phyloP scores from a whole-genome alignment of 1,284 basidiomycete species.

The Apiotrichum gamsii region DNA sequence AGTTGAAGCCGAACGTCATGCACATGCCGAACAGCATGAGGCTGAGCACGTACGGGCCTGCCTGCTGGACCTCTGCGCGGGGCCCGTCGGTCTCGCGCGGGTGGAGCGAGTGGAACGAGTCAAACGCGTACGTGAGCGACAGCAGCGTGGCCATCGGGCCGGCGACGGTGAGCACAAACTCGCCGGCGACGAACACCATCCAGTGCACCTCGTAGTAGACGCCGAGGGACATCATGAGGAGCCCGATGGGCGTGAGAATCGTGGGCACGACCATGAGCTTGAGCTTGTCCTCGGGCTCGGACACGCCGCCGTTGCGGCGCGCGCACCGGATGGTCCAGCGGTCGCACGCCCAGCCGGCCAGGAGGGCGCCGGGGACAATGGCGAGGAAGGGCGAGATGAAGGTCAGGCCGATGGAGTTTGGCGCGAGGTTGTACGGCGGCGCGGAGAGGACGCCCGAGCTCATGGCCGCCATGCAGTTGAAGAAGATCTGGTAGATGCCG shows the following conservation, averaged over 20 bases:
- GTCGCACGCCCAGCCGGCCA: constrained; percentile 9
- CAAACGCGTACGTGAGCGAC: constrained; percentile 17
- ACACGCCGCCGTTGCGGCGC: constrained; percentile 14
- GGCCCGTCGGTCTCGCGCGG: constrained; percentile 8
- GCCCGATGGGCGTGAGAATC: constrained; percentile 12
- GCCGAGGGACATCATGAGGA: constrained; percentile 25
- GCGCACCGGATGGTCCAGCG: constrained; percentile 11
- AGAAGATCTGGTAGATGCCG: constrained; percentile 21
- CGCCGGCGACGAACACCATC: constrained; percentile 25
- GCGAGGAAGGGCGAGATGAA: constrained; percentile 11
- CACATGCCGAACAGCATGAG: constrained; percentile 19
- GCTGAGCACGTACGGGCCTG: constrained; percentile 17
- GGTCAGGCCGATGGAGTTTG: not conserved
- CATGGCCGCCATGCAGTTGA: constrained; percentile 21
- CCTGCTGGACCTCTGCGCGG: constrained; percentile 11
- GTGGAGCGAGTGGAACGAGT: constrained; percentile 11
- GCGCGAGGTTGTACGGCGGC: not conserved
- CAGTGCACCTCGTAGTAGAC: constrained; percentile 21
- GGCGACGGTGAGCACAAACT: constrained; percentile 17
- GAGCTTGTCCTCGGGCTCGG: constrained; percentile 23
- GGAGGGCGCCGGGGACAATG: constrained; percentile 20
- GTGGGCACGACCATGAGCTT: constrained; percentile 13
- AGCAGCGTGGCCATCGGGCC: constrained; percentile 21
- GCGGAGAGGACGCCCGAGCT: constrained; percentile 14
- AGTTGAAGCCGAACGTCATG: constrained; percentile 10